Evolutionary conservation across 768 basidiomycete genomes (phyloP).

Genomic region (Boletus subcaerulescens): DNA sequence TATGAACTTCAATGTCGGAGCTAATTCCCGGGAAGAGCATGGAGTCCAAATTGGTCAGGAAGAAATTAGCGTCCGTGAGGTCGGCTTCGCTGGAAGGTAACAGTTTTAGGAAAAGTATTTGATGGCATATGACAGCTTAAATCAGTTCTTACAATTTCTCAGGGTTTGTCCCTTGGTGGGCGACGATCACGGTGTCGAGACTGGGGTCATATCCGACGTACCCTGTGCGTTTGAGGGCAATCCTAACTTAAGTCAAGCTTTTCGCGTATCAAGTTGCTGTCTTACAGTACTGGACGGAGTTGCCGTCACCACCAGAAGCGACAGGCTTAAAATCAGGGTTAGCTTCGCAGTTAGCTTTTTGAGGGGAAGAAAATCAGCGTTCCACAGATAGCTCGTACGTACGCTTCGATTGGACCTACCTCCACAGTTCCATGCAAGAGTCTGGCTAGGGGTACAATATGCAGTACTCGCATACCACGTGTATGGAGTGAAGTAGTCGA

Average conservation of each 20-base stretch:
- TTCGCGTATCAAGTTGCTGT: background rate
- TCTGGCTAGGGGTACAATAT: conserved; percentile 44
- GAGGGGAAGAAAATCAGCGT: background rate
- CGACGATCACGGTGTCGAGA: conserved; percentile 34
- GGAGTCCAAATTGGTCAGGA: conserved; percentile 33
- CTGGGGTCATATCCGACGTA: conserved; percentile 51
- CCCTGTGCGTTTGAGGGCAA: conserved; percentile 33
- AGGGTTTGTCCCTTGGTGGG: conserved; percentile 38
- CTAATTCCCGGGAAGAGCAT: conserved; percentile 50
- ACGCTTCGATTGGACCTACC: conserved; percentile 30
- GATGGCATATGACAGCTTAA: background rate
- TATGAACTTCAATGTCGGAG: conserved; percentile 41
- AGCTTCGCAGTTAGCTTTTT: conserved; percentile 43
- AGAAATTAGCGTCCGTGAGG: conserved; percentile 43
- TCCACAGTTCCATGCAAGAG: conserved; percentile 54
- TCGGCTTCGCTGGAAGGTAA: conserved; percentile 30
- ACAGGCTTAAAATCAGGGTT: conserved; percentile 47
- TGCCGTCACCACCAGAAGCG: conserved; percentile 48
- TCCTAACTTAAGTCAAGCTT: background rate
- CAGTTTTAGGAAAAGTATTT: background rate
- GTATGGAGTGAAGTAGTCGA: conserved; percentile 45
- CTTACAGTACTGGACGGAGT: conserved; percentile 42
- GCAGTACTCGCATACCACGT: conserved; percentile 50
- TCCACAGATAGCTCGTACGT: background rate
- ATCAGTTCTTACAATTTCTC: conserved; percentile 23